Percentiles rank a stretch among this genome's conserved stretches.
Conservation (phyloP, 768 basidiomycete genomes). For the Lentinula boryana region DNA sequence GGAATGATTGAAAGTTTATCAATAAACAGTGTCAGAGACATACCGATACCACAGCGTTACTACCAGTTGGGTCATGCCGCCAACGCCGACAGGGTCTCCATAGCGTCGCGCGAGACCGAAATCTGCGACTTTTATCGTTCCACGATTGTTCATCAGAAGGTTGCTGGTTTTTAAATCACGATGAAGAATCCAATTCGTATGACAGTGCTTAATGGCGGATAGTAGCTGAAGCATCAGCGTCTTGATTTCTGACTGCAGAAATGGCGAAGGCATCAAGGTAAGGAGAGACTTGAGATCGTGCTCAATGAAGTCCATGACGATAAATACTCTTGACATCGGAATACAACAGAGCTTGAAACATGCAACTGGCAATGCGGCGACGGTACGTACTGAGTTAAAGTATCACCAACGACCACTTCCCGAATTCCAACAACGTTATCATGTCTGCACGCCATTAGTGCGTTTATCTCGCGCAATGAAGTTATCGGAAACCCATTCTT, state of each 20-base stretch:
- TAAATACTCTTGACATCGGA: conserved; percentile 71
- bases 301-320: conserved; percentile 99
- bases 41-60: conserved; percentile 99
- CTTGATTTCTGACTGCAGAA: conserved; percentile 97
- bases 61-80: conserved; percentile 97
- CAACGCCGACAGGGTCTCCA: conserved; percentile 92
- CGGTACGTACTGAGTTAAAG: conserved; percentile 89
- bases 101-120: conserved; percentile 95
- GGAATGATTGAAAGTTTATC: conserved; percentile 13
- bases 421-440: conserved; percentile 97
- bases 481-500: conserved; percentile 99
- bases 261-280: conserved; percentile 92
- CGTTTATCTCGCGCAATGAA: conserved; percentile 88
- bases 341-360: conserved; percentile 11
- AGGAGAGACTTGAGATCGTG: conserved; percentile 97
- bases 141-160: conserved; percentile 97
- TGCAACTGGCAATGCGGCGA: conserved; percentile 20
- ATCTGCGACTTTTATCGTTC: conserved; percentile 97
- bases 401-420: conserved; percentile 98
- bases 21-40: conserved; percentile 12
- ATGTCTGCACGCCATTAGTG: conserved; percentile 92
- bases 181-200: conserved; percentile 96
- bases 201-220: conserved; percentile 90
- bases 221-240: conserved; percentile 91
- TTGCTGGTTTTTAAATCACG: conserved; percentile 98